Conservation (phyloP, 148 eudicot genomes). For the Simmondsia chinensis region DNA sequence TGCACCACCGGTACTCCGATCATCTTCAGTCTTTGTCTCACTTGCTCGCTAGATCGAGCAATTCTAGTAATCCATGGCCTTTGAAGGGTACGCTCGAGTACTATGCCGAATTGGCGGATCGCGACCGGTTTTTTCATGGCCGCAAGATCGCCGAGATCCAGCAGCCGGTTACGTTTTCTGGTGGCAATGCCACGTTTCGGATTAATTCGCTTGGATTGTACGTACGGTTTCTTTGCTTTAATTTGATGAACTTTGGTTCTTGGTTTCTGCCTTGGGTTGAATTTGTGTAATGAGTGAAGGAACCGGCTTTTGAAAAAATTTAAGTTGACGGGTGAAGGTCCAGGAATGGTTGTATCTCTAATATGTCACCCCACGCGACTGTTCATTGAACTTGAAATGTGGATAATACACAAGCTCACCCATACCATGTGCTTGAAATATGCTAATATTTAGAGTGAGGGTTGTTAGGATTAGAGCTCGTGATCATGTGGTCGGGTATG, state of each 20-base stretch:
- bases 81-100: constrained; percentile 25
- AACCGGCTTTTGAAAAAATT: neutral
- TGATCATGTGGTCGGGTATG: no score
- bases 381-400: no score
- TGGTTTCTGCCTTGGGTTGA: neutral
- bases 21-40: constrained; percentile 24
- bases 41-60: neutral
- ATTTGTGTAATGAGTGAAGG: neutral
- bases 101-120: constrained; percentile 31
- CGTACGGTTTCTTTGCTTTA: constrained; percentile 8
- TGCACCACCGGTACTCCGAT: constrained; percentile 40
- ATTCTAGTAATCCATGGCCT: constrained; percentile 16
- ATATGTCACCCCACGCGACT: no score
- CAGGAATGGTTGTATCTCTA: no score
- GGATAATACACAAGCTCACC: no score
- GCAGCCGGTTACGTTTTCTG: constrained; percentile 53
- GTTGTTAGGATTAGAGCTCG: no score
- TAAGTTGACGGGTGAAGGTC: no score
- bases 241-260: neutral
- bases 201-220: constrained; percentile 87
- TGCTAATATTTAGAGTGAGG: no score
- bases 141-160: constrained; percentile 46
- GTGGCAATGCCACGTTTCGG: constrained; percentile 64
- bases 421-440: no score
- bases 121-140: constrained; percentile 35